Conservation (phyloP, 495 filamentous ascomycete species). For the Glarea lozoyensis region DNA sequence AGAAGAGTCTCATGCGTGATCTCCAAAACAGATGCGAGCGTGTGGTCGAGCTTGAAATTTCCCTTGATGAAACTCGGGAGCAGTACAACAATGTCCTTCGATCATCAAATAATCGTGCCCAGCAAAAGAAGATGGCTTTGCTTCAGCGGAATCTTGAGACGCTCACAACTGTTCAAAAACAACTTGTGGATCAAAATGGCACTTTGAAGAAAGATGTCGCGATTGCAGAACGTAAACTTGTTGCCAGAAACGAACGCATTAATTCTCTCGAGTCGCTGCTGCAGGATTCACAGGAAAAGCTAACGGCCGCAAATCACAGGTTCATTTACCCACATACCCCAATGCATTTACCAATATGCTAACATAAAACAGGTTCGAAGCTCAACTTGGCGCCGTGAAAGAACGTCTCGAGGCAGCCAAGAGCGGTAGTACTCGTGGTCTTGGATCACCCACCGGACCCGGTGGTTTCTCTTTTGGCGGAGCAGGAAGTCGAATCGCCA, state of each 20-base stretch:
- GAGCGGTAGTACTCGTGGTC: conserved; percentile 72
- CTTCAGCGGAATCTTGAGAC: conserved; percentile 96
- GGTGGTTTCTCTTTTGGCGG: conserved; percentile 66
- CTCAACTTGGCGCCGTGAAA: conserved; percentile 93
- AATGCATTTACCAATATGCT: neutral
- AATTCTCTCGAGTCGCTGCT: conserved; percentile 83
- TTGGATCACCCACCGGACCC: conserved; percentile 49
- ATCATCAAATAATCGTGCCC: conserved; percentile 90
- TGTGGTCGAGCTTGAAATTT: conserved; percentile 96
- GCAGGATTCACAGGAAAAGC: conserved; percentile 94
- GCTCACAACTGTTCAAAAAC: conserved; percentile 90
- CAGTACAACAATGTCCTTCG: conserved; percentile 98
- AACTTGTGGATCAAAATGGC: conserved; percentile 95
- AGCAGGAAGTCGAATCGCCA: conserved; percentile 79
- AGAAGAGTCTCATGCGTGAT: conserved; percentile 98
- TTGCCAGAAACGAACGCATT: conserved; percentile 93
- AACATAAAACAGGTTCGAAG: conserved; percentile 63
- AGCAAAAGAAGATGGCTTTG: conserved; percentile 99
- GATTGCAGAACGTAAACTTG: conserved; percentile 93
- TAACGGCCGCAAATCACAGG: conserved; percentile 93
- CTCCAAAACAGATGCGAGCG: conserved; percentile 96
- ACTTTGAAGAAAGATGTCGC: conserved; percentile 97
- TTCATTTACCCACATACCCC: conserved; percentile 35
- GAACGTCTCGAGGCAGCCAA: conserved; percentile 95
- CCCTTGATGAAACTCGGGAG: conserved; percentile 89